Conservation (phyloP, 768 basidiomycete genomes). For the Mycena alexandri region DNA sequence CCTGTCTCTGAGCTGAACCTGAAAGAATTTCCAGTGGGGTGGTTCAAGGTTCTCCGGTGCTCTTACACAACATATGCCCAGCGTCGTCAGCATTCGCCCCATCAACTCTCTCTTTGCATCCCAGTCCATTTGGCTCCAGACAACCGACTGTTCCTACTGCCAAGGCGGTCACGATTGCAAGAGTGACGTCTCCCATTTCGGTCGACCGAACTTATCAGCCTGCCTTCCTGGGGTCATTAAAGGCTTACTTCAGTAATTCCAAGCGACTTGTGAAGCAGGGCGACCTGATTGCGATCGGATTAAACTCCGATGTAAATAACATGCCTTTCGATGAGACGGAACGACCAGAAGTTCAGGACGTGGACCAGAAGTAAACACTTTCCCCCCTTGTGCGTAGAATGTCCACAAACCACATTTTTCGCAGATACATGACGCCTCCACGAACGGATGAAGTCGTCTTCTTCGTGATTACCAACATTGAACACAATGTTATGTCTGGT, state of each 20-base stretch:
- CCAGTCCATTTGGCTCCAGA: slow-evolving; percentile 72
- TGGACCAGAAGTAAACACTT: slow-evolving; percentile 40
- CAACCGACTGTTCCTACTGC: slow-evolving; percentile 78
- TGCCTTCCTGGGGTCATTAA: slow-evolving; percentile 71
- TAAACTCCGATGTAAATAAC: slow-evolving; percentile 62
- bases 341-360: slow-evolving; percentile 39
- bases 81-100: slow-evolving; percentile 39
- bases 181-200: slow-evolving; percentile 83
- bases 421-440: slow-evolving; percentile 23
- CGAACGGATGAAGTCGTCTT: slow-evolving; percentile 68
- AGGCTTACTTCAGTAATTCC: slow-evolving; percentile 66
- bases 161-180: slow-evolving; percentile 76
- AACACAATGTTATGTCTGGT: slow-evolving; percentile 67
- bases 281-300: slow-evolving; percentile 76
- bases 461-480: slow-evolving; percentile 85
- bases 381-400: not conserved
- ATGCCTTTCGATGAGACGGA: slow-evolving; percentile 42
- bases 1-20: slow-evolving; percentile 16
- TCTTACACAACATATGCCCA: slow-evolving; percentile 66
- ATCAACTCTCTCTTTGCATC: slow-evolving; percentile 53
- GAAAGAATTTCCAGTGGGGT: slow-evolving; percentile 50
- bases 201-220: slow-evolving; percentile 74
- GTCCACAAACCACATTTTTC: not conserved
- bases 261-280: slow-evolving; percentile 76
- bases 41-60: slow-evolving; percentile 59